Evolutionary conservation across 1,284 basidiomycete species (phyloP).

Genomic region (Pholiota adiposa): DNA sequence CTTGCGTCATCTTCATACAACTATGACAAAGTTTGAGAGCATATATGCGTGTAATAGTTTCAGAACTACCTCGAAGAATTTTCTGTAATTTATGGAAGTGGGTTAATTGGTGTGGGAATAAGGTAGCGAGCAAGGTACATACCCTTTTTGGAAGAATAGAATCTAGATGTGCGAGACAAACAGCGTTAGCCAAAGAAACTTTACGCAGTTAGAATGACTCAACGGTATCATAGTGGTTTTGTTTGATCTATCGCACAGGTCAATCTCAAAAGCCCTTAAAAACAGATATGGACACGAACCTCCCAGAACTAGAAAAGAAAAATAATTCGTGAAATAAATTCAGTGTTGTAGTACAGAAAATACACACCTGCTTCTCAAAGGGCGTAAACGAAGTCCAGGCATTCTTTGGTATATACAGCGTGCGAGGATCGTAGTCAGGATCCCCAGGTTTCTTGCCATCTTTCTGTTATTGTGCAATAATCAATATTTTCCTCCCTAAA

Average conservation of each 20-base stretch:
- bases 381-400: constrained; percentile 91
- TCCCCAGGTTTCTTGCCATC: constrained; percentile 82
- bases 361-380: constrained; percentile 86
- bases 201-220: neutral
- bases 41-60: neutral
- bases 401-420: constrained; percentile 79
- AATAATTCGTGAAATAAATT: neutral
- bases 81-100: too few species aligned
- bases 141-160: constrained; percentile 98
- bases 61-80: constrained; percentile 65
- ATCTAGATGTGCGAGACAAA: constrained; percentile 47
- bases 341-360: neutral
- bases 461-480: constrained; percentile 54
- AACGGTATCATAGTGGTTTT: constrained; percentile 91
- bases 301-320: constrained; percentile 79
- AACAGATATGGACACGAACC: constrained; percentile 37
- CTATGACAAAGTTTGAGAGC: constrained; percentile 40
- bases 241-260: constrained; percentile 70
- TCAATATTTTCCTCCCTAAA: neutral
- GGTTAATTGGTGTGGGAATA: constrained; percentile 3
- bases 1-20: constrained; percentile 96
- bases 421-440: constrained; percentile 92
- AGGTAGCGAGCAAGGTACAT: constrained; percentile 28
- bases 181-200: neutral
- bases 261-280: neutral